A percentile compares a stretch with the other conserved stretches of the same genome.
These are phyloP conservation scores for Fusarium subglutinans DNA, from an alignment of 2,329 filamentous ascomycete genomes.

Conservation along the genomic window DNA sequence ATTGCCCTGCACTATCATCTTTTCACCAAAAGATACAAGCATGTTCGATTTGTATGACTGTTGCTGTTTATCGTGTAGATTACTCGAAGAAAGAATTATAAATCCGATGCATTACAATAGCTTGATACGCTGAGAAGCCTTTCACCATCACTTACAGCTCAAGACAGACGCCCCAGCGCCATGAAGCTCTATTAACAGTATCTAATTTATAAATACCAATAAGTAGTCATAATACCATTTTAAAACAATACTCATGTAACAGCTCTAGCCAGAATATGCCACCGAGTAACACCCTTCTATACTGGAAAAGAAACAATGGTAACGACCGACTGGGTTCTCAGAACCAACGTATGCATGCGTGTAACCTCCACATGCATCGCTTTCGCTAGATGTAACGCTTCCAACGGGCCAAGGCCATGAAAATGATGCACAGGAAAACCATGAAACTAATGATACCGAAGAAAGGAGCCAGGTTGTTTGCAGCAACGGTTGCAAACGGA, in stretches of 20 bases:
- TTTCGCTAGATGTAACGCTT: slow-evolving; percentile 58
- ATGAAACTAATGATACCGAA: slow-evolving; percentile 53
- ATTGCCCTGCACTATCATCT: not conserved
- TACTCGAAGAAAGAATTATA: not conserved
- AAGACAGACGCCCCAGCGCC: slow-evolving; percentile 2
- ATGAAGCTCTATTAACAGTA: slow-evolving; percentile 8
- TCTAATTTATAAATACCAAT: slow-evolving; percentile 19
- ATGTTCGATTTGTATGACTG: not conserved
- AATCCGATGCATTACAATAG: not conserved
- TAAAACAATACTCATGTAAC: slow-evolving; percentile 1
- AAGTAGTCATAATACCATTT: slow-evolving; percentile 10
- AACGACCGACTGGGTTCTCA: slow-evolving; percentile 1
- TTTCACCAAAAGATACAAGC: not conserved
- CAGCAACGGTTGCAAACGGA: slow-evolving; percentile 63
- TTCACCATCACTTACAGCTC: not conserved
- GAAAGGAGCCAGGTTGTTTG: slow-evolving; percentile 57
- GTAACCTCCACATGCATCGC: slow-evolving; percentile 53
- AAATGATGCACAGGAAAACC: slow-evolving; percentile 59
- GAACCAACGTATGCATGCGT: not conserved
- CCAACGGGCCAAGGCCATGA: slow-evolving; percentile 57
- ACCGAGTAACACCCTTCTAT: slow-evolving; percentile 28
- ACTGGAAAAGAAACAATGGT: slow-evolving; percentile 11
- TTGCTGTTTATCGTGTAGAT: not conserved
- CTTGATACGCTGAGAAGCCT: not conserved
- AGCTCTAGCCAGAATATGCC: slow-evolving; percentile 21